These are phyloP conservation scores for Xerocomus amazonicus DNA, from an alignment of 1,284 basidiomycete species.

Conservation along the genomic window DNA sequence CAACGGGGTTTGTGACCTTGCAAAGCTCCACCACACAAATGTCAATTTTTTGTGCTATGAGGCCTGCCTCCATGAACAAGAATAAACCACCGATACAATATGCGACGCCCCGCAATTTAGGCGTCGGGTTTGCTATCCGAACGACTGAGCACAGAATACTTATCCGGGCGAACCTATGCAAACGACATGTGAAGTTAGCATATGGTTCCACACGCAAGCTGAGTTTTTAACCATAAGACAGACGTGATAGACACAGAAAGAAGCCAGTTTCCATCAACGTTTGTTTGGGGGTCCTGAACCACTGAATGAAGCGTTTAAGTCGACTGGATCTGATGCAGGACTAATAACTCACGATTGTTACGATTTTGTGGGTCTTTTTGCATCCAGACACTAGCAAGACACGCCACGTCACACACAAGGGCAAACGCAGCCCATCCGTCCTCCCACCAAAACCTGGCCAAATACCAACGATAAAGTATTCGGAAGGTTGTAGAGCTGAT, in stretches of 20 bases:
- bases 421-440: slow-evolving; percentile 25
- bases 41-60: slow-evolving; percentile 20
- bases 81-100: slow-evolving; percentile 22
- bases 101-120: slow-evolving; percentile 10
- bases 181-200: neutral
- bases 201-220: neutral
- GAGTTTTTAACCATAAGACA: slow-evolving; percentile 19
- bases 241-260: slow-evolving; percentile 19
- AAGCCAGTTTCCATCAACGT: slow-evolving; percentile 11
- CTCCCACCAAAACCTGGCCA: slow-evolving; percentile 24
- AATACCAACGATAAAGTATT: slow-evolving; percentile 20
- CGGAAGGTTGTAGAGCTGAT: slow-evolving; percentile 20
- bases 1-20: slow-evolving; percentile 1
- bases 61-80: slow-evolving; percentile 12
- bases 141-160: slow-evolving; percentile 26
- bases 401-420: slow-evolving; percentile 21
- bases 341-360: slow-evolving; percentile 8
- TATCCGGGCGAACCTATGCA: slow-evolving; percentile 23
- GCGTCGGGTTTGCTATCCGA: slow-evolving; percentile 18
- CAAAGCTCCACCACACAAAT: slow-evolving; percentile 11
- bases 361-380: neutral
- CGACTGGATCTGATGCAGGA: too few species aligned
- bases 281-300: neutral
- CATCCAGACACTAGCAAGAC: slow-evolving; percentile 22
- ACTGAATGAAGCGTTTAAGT: too few species aligned